Conservation (phyloP, 148 eudicot genomes). For the Fallopia convolvulus region DNA sequence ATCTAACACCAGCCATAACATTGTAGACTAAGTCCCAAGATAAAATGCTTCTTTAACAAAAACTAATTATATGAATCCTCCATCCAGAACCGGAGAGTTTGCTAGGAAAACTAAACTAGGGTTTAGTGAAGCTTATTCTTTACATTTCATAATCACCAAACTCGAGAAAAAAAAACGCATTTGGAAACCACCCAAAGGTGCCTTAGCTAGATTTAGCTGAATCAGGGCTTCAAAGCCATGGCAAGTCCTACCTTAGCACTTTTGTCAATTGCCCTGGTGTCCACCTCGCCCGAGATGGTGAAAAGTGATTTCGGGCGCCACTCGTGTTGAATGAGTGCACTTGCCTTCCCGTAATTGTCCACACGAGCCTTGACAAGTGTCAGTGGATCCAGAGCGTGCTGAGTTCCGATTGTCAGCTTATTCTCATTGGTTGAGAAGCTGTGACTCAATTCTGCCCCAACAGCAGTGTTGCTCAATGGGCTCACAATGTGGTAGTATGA, state of each 20-base stretch:
- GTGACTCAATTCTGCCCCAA: constrained; percentile 71
- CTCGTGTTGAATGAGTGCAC: constrained; percentile 69
- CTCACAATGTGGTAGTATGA: constrained; percentile 68
- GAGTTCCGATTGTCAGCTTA: constrained; percentile 61
- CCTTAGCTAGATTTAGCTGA: background rate
- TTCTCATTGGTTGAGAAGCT: constrained; percentile 62
- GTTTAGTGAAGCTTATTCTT: background rate
- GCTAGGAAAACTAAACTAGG: background rate
- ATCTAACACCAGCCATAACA: too few species aligned
- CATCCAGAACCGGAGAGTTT: background rate
- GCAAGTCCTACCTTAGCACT: constrained; percentile 74
- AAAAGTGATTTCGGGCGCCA: constrained; percentile 62
- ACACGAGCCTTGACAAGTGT: constrained; percentile 59
- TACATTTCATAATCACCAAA: background rate
- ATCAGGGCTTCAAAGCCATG: constrained; percentile 63
- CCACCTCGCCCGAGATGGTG: constrained; percentile 74
- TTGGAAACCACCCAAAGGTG: background rate
- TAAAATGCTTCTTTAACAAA: background rate
- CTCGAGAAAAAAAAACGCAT: background rate
- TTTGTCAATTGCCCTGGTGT: constrained; percentile 73
- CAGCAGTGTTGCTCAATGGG: constrained; percentile 66
- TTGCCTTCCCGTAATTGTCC: constrained; percentile 59
- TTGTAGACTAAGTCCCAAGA: too few species aligned
- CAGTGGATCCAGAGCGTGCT: constrained; percentile 58
- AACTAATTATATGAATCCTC: background rate